A percentile compares a stretch with the other conserved stretches of the same genome.
Conservation (phyloP, 805 yeast genomes). For the Saccharomycopsis fodiens region DNA sequence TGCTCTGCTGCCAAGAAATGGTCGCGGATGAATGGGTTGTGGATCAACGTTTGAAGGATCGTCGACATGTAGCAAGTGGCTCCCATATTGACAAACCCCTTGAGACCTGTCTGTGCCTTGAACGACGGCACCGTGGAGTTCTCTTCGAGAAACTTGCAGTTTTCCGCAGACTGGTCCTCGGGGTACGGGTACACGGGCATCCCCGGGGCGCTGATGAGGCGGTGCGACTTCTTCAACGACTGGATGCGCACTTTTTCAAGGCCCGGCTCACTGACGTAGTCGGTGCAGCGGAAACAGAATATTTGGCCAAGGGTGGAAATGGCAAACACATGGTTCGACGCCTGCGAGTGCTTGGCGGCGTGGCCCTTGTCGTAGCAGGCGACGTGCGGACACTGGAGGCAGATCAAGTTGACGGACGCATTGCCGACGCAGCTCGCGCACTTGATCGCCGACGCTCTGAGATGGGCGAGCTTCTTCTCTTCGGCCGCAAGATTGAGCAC, state of each 20-base stretch:
- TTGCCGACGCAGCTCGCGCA: conserved; percentile 44
- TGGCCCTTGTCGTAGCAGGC: conserved; percentile 55
- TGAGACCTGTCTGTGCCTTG: conserved; percentile 66
- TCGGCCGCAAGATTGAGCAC: conserved; percentile 26
- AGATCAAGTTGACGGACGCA: conserved; percentile 41
- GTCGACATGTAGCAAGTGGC: conserved; percentile 97
- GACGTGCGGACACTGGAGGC: conserved; percentile 70
- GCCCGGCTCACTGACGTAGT: conserved; percentile 55
- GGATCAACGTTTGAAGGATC: conserved; percentile 80
- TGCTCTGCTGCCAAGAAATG: conserved; percentile 74
- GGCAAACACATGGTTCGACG: conserved; percentile 48
- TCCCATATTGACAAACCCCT: conserved; percentile 90
- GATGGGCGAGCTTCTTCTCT: conserved; percentile 30
- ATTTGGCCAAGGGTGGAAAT: conserved; percentile 60
- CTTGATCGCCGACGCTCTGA: conserved; percentile 37
- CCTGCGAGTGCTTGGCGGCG: conserved; percentile 39
- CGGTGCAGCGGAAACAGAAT: conserved; percentile 73
- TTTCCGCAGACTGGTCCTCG: conserved; percentile 22
- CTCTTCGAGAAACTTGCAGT: conserved; percentile 25
- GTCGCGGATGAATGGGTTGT: conserved; percentile 79
- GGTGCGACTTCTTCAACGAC: conserved; percentile 22
- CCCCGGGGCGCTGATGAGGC: conserved; percentile 24
- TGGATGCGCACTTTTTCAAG: conserved; percentile 44
- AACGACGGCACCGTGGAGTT: conserved; percentile 36
- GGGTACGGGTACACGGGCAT: conserved; percentile 27